Base-by-base conservation (phyloP, 495 filamentous ascomycete genomes). In the Xylaria bambusicola region DNA sequence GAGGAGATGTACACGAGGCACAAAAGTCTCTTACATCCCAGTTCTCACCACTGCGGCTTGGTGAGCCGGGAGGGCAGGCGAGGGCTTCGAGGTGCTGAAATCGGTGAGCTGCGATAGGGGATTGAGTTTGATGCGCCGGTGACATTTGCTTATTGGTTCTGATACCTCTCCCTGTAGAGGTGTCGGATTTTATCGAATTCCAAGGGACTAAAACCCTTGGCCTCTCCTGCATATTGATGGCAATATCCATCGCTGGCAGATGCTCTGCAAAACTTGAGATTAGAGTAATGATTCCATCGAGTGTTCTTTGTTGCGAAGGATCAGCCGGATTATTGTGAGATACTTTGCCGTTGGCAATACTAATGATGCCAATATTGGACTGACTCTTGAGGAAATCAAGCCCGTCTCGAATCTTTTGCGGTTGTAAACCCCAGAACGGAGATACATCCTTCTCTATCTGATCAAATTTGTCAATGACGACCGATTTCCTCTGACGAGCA, bases 191-290 rank as follows among this genome's bases (percentile, higher is more conserved):
- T 13, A 71, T 52, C 40, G 66, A 61, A 52, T 86, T 81, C 79
- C 85, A 88, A 2, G 89, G 86, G 0, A 90, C 84, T 1, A 91
- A 78, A 5, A 93, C 81, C 13, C 89, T 79, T n/a, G 90, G 89
- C 62, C 89, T 82, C 62, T 92, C 88, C 42, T 90, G 84, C 23
- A 91, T 65, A 68, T 94, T 95, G 73, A 95, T 86, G 0, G 88
- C 86, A 35, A 95, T 72, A 58, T 91, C 87, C 88, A 95, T 90
- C 52, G 90, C 82, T 1, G 89, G 90, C 5, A 95, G 79, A 62
- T 87, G 78, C 58, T 87, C 63, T n/a, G 80, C 78, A 55, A 93
- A 93, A 1, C 80, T 73, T 35, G 85, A 77, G 41, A 92, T 86
- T 76, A 91, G 85, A 0, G 80, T 73, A 13, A 80, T 78, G 26